Evolutionary conservation across 305 asterid species (phyloP), one percentile per base, ranked within the genome.

Genomic region (Stenogyne calaminthoides): DNA sequence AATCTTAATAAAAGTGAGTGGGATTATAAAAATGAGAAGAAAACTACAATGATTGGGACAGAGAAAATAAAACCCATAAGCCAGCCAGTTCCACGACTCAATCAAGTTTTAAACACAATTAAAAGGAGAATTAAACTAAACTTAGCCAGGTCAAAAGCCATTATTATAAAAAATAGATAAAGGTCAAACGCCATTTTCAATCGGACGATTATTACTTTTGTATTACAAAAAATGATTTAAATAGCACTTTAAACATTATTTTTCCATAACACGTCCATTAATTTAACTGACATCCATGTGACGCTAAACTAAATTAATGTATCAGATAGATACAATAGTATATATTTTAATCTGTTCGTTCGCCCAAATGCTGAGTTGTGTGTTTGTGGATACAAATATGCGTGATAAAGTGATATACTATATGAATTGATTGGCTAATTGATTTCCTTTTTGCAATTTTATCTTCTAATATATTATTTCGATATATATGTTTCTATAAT

Each of bases 11-110:
- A 3, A 32, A 32, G 6, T 4, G 36, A 32, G 36, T 32, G 36
- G 36, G 36, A 32, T 32, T 32, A 32, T 47, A n/a, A 54, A 19
- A 18, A 20, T 9, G 14, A 55, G 34, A 18, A 52, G 29, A 18
- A 52, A 52, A 18, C 11, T 44, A 47, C 20, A n/a, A 55, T 55
- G 34, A 55, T 20, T 55, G 2, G 60, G n/a, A 54, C 60, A 54
- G 60, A n/a, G 7, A 54, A 20, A 10, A 3, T 7, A 16, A 57
- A 57, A 22, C 63, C 49, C 78, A 57, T 74, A 56, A 57, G 55
- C 61, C 78, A 74, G 68, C 73, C 67, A 66, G 39, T 57, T 66
- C 67, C 77, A 54, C 15, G 52, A 34, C n/a, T 47, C 61, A 60
- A 60, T 12, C 76, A 60, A 60, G 39, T 19, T 54, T 54, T 54